Evolutionary conservation across 2,329 filamentous ascomycete genomes (phyloP), one percentile per base, ranked within the genome.

Genomic region (Periglandula ipomoeae): DNA sequence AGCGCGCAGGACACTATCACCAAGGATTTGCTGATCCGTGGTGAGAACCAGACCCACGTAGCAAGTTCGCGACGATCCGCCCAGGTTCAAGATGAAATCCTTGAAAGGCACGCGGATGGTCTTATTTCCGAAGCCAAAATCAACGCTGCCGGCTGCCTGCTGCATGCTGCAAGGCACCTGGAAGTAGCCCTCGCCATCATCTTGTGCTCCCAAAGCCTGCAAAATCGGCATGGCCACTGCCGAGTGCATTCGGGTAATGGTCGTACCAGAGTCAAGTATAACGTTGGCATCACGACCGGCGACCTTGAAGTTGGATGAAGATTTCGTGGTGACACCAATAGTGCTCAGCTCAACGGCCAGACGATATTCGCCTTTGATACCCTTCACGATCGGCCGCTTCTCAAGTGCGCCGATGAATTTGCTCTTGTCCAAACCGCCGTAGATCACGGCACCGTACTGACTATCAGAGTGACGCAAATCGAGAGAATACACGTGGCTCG

Each of bases 221-320:
- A 72, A 67, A 3, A 79, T 65, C 2, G 66, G 66, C 5, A 55
- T 50, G n/a, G 72, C 71, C 7, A 75, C 59, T 2, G 59, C 38
- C 9, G 63, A 54, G 17, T 74, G 74, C 34, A 79, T 66, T 19
- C 71, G 66, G 3, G 64, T 70, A 11, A 78, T 59, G 0, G 75
- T 77, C 1, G 73, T 72, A 46, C 76, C 76, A 2, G 71, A 74
- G 61, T 80, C 76, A 46, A 79, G 65, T 58, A 75, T 66, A 20
- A 74, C 69, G 43, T 66, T 68, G 9, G 65, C 56, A 22, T 73
- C 69, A 6, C 59, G 50, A 1, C 49, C 52, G 2, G 48, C 38
- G 1, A 69, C 55, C 15, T 51, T 45, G 53, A 61, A 64, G 43
- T 50, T 58, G 34, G 56, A 22, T 1, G 56, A 50, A 20, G 49